Conservation (phyloP, 768 basidiomycete genomes). For the Leucosporidium yakuticum region DNA sequence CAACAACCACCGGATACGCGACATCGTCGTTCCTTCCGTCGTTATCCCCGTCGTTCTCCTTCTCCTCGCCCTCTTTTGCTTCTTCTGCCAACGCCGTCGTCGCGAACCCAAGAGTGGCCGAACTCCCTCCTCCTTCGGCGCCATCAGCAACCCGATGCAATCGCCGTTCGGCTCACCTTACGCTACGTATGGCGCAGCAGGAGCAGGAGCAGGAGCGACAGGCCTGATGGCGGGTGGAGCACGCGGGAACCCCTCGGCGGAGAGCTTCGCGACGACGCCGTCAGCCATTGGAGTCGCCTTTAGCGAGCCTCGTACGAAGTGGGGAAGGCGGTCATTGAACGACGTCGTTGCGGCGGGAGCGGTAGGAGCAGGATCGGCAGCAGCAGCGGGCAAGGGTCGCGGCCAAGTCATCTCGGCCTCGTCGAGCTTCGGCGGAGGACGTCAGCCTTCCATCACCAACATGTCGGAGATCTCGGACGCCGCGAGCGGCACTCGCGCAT, state of each 20-base stretch:
- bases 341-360: conserved; percentile 25
- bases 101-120: neutral
- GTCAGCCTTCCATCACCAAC: conserved; percentile 20
- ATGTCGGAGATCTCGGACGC: conserved; percentile 7
- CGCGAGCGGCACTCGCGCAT: conserved; percentile 23
- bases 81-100: conserved; percentile 9
- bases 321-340: conserved; percentile 23
- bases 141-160: neutral
- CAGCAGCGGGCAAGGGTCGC: neutral
- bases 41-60: conserved; percentile 7
- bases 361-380: neutral
- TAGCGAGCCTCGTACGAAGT: conserved; percentile 26
- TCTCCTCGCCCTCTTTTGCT: conserved; percentile 5
- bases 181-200: no score
- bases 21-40: conserved; percentile 26
- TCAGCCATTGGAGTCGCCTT: conserved; percentile 30
- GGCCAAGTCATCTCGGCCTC: neutral
- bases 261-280: conserved; percentile 19
- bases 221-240: no score
- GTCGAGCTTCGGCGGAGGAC: conserved; percentile 8
- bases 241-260: no score
- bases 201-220: no score
- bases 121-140: neutral
- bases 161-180: conserved; percentile 7
- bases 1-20: conserved; percentile 14